Base-by-base conservation (phyloP, 768 basidiomycete genomes). In the Leccinum subgranulosum region DNA sequence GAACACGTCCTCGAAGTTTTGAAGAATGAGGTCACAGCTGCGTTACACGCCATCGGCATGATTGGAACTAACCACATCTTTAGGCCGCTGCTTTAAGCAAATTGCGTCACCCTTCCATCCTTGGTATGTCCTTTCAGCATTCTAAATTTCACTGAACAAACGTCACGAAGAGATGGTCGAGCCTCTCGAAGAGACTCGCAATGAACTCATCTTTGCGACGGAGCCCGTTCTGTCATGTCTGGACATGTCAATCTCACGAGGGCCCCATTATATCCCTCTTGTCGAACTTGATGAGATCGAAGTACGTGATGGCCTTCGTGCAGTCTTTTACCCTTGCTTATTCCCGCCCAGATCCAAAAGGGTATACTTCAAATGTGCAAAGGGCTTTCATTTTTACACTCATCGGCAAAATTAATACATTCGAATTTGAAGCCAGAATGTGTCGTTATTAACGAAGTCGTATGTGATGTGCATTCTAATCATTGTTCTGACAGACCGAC, bases 231-330 rank as follows among this genome's bases (percentile, higher is more conserved):
- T 92, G 10, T 89, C 93, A 0, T 91, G 92, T 1, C 80, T 99
- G 12, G 83, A 87, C 52, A 77, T 87, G 23, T 87, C 91, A 6
- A 88, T 94, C 55, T 81, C 84, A 7, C 85, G 86, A 43, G 81
- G 83, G 4, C 78, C 82, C 41, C 75, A 82, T 54, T 75, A 79
- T 55, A 72, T 78, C 33, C 76, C 84, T 41, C 68, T 85, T 54
- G 84, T 90, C 15, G 96, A 98, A 68, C 76, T 99, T 23, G 97
- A 99, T 71, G 97, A 99, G 77, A 88, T 98, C 43, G 97, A 99
- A 78, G 94, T 91, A 34, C 59, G 80, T 75, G 15, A 48, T 58
- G 19, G 27, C 12, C 4, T 49, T 19, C 29, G 54, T 31, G 49
- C 31, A 21, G 14, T 21, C 41, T 33, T 29, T 49, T 54, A 29